Conservation (phyloP, 805 yeast species). For the Ogataea dorogensis region DNA sequence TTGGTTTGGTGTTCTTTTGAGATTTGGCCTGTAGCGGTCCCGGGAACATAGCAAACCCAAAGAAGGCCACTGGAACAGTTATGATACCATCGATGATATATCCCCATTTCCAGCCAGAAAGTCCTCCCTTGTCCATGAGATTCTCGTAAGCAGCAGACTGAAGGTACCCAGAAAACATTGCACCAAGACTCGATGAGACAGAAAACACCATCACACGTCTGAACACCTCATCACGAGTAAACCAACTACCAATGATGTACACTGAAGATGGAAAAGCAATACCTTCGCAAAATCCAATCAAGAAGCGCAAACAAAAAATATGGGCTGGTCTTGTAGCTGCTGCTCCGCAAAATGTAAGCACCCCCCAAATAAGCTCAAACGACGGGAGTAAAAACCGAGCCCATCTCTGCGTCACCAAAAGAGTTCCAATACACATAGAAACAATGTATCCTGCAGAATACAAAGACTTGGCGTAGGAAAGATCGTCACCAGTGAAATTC, state of each 20-base stretch:
- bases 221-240: conserved; percentile 41
- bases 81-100: conserved; percentile 60
- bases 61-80: conserved; percentile 55
- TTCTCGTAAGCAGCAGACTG: conserved; percentile 42
- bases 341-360: conserved; percentile 29
- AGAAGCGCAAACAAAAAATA: conserved; percentile 42
- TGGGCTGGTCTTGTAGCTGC: conserved; percentile 30
- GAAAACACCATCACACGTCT: conserved; percentile 42
- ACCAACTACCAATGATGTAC: conserved; percentile 43
- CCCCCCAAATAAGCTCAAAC: conserved; percentile 32
- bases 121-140: conserved; percentile 44
- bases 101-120: conserved; percentile 69
- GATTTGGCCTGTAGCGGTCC: conserved; percentile 36
- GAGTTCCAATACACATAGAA: conserved; percentile 26
- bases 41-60: conserved; percentile 58
- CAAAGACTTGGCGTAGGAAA: conserved; percentile 34
- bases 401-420: conserved; percentile 27
- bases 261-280: conserved; percentile 42
- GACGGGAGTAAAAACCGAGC: conserved; percentile 23
- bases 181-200: conserved; percentile 39
- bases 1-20: conserved; percentile 23
- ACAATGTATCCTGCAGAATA: conserved; percentile 36
- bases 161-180: conserved; percentile 44
- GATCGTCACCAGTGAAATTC: conserved; percentile 51
- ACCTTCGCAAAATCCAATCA: conserved; percentile 45